phyloP scores from a whole-genome alignment of 768 basidiomycete genomes.

The Chalciporus chontae region DNA sequence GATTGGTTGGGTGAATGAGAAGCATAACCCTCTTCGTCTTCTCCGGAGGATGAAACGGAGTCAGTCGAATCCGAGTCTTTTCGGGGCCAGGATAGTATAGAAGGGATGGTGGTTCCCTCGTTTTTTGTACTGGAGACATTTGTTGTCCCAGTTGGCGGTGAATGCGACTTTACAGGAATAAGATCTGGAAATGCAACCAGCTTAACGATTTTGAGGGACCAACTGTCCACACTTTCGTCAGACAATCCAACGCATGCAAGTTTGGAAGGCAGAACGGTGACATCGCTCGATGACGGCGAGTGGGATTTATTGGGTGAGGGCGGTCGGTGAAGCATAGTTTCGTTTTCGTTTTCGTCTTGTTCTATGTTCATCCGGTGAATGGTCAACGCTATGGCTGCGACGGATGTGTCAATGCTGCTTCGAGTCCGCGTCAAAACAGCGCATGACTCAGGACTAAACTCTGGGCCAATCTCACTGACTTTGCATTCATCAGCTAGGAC shows the following conservation, averaged over 20 bases:
- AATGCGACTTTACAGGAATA: slow-evolving; percentile 36
- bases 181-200: slow-evolving; percentile 75
- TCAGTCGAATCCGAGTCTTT: slow-evolving; percentile 23
- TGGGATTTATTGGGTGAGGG: slow-evolving; percentile 40
- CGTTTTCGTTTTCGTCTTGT: slow-evolving; percentile 3
- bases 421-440: slow-evolving; percentile 49
- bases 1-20: slow-evolving; percentile 52
- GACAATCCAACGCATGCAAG: slow-evolving; percentile 74
- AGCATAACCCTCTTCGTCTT: slow-evolving; percentile 52
- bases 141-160: not conserved
- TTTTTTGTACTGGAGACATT: slow-evolving; percentile 10
- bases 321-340: slow-evolving; percentile 10
- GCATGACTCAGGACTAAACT: slow-evolving; percentile 33
- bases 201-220: slow-evolving; percentile 76
- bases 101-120: slow-evolving; percentile 15
- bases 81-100: slow-evolving; percentile 21
- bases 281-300: slow-evolving; percentile 56
- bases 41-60: slow-evolving; percentile 28
- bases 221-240: slow-evolving; percentile 63
- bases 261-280: slow-evolving; percentile 63
- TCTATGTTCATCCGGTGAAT: slow-evolving; percentile 6
- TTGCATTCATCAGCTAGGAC: slow-evolving; percentile 29
- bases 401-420: slow-evolving; percentile 36
- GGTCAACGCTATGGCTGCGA: slow-evolving; percentile 9
- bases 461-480: slow-evolving; percentile 26